Base-by-base conservation (phyloP, 805 yeast genomes). In the Wickerhamomyces bovis region DNA sequence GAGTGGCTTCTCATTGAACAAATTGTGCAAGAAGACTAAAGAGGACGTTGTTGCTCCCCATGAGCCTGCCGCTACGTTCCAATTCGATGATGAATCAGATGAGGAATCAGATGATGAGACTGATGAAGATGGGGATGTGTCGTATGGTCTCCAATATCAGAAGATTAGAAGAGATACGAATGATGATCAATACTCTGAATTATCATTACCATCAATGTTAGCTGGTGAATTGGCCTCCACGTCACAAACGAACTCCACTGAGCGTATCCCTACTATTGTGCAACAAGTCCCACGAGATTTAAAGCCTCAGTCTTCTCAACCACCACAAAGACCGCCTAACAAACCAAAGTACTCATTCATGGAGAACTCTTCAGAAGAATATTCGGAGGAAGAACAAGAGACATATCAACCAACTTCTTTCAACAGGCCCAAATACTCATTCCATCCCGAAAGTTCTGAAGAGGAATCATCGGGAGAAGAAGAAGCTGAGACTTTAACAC, bases 331-430 rank as follows among this genome's bases (percentile, higher is more conserved):
- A 39, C 43, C 42, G 3, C 45, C 44, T 35, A 48, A 38, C 22
- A 48, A 49, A 15, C 61, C 63, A 13, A 57, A 53, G 42, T 58
- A 60, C 35, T 53, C 61, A 39, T 56, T 58, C 45, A 56, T 58
- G 38, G 60, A 53, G 10, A 48, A 47, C 7, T 53, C 58, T 12
- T 42, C 47, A 11, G 47, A 42, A 23, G 42, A 44, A 4, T 48
- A 42, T 19, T 22, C 36, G 11, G 51, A 44, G 2, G 36, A 30
- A 12, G 45, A 42, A 10, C 2, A 36, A 12, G 25, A 13, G 6
- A 16, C 43, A 21, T 16, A 8, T 6, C 13, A 20, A 16, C 38
- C 22, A 12, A 21, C 33, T 20, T 30, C 10, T 5, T 26, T 20
- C 40, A 42, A 25, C 44, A 38, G 36, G 28, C 74, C n/a, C 68